Percentiles rank a stretch among this genome's conserved stretches.
phyloP scores from a whole-genome alignment of 2,329 filamentous ascomycete species.

The Pseudomassariella vexata region DNA sequence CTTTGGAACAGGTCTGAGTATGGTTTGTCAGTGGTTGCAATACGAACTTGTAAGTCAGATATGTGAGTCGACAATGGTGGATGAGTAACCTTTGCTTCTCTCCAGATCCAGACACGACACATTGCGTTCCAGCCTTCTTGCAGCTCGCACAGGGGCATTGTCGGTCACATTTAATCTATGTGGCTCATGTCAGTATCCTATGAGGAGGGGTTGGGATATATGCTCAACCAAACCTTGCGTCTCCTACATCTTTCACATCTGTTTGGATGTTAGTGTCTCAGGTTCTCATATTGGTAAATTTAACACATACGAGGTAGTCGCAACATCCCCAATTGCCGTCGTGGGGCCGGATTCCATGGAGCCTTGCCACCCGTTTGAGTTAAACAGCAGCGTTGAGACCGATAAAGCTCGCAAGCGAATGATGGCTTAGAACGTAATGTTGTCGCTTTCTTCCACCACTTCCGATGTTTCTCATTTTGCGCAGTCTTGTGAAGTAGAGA shows the following conservation, averaged over 20 bases:
- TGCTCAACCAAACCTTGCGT: conserved; percentile 8
- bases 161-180: conserved; percentile 9
- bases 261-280: too few relatives aligned
- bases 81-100: conserved; percentile 9
- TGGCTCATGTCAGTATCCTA: too few relatives aligned
- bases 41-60: too few relatives aligned
- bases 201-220: too few relatives aligned
- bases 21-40: not conserved
- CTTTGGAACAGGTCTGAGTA: conserved; percentile 34
- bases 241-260: conserved; percentile 9
- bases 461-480: too few relatives aligned
- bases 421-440: too few relatives aligned
- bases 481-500: too few relatives aligned
- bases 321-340: conserved; percentile 9
- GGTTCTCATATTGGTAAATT: too few relatives aligned
- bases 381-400: not conserved
- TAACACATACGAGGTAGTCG: conserved; percentile 5
- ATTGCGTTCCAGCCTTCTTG: conserved; percentile 8
- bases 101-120: conserved; percentile 7
- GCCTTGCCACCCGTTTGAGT: too few relatives aligned
- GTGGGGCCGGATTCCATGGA: conserved; percentile 6
- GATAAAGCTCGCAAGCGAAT: too few relatives aligned
- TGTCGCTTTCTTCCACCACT: too few relatives aligned
- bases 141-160: conserved; percentile 7
- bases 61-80: not conserved